A percentile compares a stretch with the other conserved stretches of the same genome.
Conservation (phyloP, 768 basidiomycete species). For the Artomyces pyxidatus region DNA sequence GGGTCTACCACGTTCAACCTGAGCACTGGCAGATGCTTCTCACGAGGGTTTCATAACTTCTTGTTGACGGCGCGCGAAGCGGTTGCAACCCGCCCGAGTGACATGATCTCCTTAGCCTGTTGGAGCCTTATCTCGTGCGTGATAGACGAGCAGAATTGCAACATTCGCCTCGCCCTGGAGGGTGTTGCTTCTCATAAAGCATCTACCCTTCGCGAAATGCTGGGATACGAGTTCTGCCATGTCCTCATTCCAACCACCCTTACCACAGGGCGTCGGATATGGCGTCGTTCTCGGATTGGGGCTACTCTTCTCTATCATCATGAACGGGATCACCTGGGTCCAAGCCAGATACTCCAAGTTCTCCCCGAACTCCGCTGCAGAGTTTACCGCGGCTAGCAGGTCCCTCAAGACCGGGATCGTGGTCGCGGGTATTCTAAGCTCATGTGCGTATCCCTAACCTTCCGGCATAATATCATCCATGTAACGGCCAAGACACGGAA, state of each 20-base stretch:
- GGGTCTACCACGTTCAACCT: too few relatives aligned
- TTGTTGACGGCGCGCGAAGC: too few relatives aligned
- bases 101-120: too few relatives aligned
- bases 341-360: slow-evolving; percentile 23
- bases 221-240: not conserved
- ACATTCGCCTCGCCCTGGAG: not conserved
- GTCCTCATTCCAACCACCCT: slow-evolving; percentile 1
- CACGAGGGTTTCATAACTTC: too few relatives aligned
- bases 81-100: too few relatives aligned
- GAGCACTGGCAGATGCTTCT: too few relatives aligned
- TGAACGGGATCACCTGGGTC: slow-evolving; percentile 21
- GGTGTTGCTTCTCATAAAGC: not conserved
- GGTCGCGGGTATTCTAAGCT: slow-evolving; percentile 6
- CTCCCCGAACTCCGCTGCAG: slow-evolving; percentile 20
- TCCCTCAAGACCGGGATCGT: slow-evolving; percentile 14
- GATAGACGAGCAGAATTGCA: too few relatives aligned
- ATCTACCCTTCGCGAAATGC: not conserved
- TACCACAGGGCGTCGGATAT: slow-evolving; percentile 22
- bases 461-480: not conserved
- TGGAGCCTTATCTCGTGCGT: too few relatives aligned
- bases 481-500: slow-evolving; percentile 1
- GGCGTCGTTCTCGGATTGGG: slow-evolving; percentile 25
- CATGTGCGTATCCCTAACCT: not conserved
- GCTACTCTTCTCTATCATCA: slow-evolving; percentile 22
- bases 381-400: slow-evolving; percentile 23